Conservation (phyloP, 495 filamentous ascomycete genomes). For the Daldinia childiae region DNA sequence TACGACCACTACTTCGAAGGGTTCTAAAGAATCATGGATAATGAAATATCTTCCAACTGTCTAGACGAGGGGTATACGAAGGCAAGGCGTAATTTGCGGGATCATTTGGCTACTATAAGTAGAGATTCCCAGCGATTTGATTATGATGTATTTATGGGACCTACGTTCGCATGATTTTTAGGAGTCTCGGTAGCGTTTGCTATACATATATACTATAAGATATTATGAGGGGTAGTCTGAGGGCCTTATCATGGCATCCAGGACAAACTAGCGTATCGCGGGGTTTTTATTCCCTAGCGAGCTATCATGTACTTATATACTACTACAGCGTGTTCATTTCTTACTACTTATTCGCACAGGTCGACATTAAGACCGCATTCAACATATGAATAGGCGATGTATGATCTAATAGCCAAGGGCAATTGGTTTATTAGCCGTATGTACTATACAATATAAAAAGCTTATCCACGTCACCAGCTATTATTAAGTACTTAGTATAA, state of each 20-base stretch:
- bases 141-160: slow-evolving; percentile 26
- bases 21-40: slow-evolving; percentile 62
- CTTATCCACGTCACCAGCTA: neutral
- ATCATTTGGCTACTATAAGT: neutral
- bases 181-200: slow-evolving; percentile 30
- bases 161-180: slow-evolving; percentile 21
- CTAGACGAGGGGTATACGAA: slow-evolving; percentile 10
- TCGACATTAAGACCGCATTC: neutral
- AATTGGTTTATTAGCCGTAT: neutral
- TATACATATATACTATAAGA: slow-evolving; percentile 30
- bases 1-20: slow-evolving; percentile 83
- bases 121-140: neutral
- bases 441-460: neutral
- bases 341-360: neutral
- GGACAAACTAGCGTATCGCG: neutral
- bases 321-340: neutral
- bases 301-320: slow-evolving; percentile 14
- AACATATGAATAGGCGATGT: neutral
- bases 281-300: neutral
- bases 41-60: neutral
- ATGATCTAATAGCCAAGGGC: neutral
- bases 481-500: no score
- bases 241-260: slow-evolving; percentile 3
- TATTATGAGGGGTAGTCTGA: slow-evolving; percentile 23
- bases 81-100: slow-evolving; percentile 10